A percentile compares a stretch with the other conserved stretches of the same genome.
These are phyloP conservation scores for Cronartium quercuum DNA, from an alignment of 1,284 basidiomycete genomes.

Conservation along the genomic window DNA sequence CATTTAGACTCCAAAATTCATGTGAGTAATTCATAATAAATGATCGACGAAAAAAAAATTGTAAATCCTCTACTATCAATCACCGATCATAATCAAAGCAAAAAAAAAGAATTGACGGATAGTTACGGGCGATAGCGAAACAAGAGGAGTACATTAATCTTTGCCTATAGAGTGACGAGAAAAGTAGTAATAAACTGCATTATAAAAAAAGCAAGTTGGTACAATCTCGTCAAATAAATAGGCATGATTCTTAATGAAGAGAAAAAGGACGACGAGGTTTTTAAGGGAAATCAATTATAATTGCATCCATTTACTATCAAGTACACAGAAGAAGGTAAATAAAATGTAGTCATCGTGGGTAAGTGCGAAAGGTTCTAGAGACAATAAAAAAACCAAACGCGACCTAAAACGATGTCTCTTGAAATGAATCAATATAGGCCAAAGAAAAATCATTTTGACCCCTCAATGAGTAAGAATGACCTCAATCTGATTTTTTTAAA, in stretches of 20 bases:
- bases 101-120: no score
- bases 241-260: not conserved
- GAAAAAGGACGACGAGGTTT: not conserved
- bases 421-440: constrained; percentile 9
- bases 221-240: constrained; percentile 17
- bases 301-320: not conserved
- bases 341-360: constrained; percentile 26
- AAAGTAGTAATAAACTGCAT: no score
- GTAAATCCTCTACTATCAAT: constrained; percentile 36
- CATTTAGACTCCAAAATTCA: no score
- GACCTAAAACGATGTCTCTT: constrained; percentile 13
- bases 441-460: constrained; percentile 32
- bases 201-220: not conserved
- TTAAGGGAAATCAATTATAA: not conserved
- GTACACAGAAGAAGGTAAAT: no score
- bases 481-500: no score
- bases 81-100: constrained; percentile 30
- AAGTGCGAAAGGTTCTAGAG: constrained; percentile 17
- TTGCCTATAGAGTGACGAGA: constrained; percentile 31
- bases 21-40: no score
- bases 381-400: constrained; percentile 7
- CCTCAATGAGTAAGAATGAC: constrained; percentile 11
- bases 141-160: constrained; percentile 14
- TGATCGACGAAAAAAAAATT: no score
- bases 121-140: constrained; percentile 34